These are phyloP conservation scores for Pontederia paniculata DNA, from an alignment of 176 grass and related monocot genomes.

Conservation along the genomic window DNA sequence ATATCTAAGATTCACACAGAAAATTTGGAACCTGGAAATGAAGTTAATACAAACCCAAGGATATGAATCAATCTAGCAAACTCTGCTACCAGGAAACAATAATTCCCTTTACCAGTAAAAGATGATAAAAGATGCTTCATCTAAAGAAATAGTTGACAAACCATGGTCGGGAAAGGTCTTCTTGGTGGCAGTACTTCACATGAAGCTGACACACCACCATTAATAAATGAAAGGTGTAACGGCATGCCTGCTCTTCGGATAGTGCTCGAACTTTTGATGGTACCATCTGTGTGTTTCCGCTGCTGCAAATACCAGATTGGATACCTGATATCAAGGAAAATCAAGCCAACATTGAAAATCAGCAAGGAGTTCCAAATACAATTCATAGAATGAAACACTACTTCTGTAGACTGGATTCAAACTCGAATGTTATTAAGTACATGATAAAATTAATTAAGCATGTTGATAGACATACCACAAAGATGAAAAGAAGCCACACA, in stretches of 20 bases:
- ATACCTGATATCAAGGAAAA: constrained; percentile 35
- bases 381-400: neutral
- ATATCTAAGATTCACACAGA: too few relatives aligned
- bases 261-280: constrained; percentile 78
- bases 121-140: too few relatives aligned
- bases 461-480: constrained; percentile 51
- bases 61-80: too few relatives aligned
- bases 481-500: constrained; percentile 68
- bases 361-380: constrained; percentile 4
- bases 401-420: constrained; percentile 6
- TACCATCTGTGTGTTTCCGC: constrained; percentile 87
- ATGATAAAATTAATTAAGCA: neutral
- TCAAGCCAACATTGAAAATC: too few relatives aligned
- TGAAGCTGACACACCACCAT: neutral
- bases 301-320: constrained; percentile 61
- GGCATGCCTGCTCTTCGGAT: constrained; percentile 49
- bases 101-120: too few relatives aligned
- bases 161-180: too few relatives aligned
- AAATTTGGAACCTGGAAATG: too few relatives aligned
- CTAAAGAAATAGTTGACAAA: too few relatives aligned
- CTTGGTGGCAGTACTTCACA: too few relatives aligned
- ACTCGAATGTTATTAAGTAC: neutral
- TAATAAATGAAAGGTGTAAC: constrained; percentile 83
- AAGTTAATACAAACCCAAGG: too few relatives aligned
- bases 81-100: too few relatives aligned